These are phyloP conservation scores for Pseudogymnoascus sp. DNA, from an alignment of 2,329 filamentous ascomycete genomes.

Conservation along the genomic window DNA sequence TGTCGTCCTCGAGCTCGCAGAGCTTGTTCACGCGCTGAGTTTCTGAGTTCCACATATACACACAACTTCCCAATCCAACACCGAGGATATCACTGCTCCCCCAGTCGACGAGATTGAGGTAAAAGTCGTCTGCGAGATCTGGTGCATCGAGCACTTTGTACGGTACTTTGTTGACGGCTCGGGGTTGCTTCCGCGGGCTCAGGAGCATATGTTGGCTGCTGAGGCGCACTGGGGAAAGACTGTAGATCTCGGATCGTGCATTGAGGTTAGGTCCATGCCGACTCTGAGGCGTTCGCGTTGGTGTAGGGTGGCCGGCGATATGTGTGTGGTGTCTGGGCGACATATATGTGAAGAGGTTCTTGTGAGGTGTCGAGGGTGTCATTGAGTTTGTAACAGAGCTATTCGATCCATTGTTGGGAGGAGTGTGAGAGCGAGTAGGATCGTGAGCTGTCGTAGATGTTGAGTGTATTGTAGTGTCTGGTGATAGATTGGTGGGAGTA, in stretches of 20 bases:
- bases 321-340: conserved; percentile 60
- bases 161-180: conserved; percentile 89
- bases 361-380: conserved; percentile 91
- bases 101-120: conserved; percentile 96
- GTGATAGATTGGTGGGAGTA: conserved; percentile 53
- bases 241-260: conserved; percentile 87
- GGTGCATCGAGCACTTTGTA: conserved; percentile 97
- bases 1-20: conserved; percentile 86
- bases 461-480: conserved; percentile 44
- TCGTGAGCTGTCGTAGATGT: conserved; percentile 49
- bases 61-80: conserved; percentile 83
- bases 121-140: conserved; percentile 94
- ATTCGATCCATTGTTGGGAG: conserved; percentile 56
- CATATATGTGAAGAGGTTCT: conserved; percentile 91
- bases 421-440: conserved; percentile 69
- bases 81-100: conserved; percentile 90
- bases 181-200: conserved; percentile 77
- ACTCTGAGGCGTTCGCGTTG: conserved; percentile 80
- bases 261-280: conserved; percentile 84
- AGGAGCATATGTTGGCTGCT: conserved; percentile 90
- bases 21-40: conserved; percentile 87
- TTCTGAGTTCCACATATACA: conserved; percentile 97
- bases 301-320: conserved; percentile 74
- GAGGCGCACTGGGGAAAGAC: conserved; percentile 84
- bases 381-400: conserved; percentile 62